Evolutionary conservation across 177 flowering plant genomes (phyloP), one percentile per base, ranked within the genome.

Genomic region (Telopea speciosissima): DNA sequence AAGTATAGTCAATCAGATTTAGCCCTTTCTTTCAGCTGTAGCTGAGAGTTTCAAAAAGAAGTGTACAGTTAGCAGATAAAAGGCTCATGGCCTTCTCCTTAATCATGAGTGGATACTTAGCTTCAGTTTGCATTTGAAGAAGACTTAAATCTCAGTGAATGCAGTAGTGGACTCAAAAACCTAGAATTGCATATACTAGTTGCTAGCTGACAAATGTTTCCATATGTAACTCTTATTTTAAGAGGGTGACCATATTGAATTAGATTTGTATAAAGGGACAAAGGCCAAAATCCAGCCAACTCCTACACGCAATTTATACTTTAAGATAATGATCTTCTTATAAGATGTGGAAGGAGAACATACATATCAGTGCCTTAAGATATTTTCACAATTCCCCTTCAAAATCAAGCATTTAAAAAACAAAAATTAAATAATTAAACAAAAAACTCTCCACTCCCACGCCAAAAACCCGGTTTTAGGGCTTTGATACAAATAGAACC

Each of bases 401-500:
- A 36, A 36, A 36, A 3, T 36, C 40, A 68, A 63, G 19, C 24
- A 68, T 16, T 33, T 26, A 49, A 44, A 12, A 71, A 36, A 24
- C 26, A 25, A 3, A 52, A 33, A 31, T 3, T 36, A 36, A 36
- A 36, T 36, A 36, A 36, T 0, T 36, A 36, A 36, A 36, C 9
- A 36, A 36, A 6, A 5, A 68, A 31, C 31, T 45, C 63, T 68
- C 70, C 31, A 56, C n/a, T 68, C 54, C 40, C 44, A 68, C 22
- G 12, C 11, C 42, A n/a, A 26, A 13, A 26, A 67, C 62, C 7
- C 3, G 10, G 40, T 26, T 36, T 23, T 6, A 40, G 31, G 4
- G n/a, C 66, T 54, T 68, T 63, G 40, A 33, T 33, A 61, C 31
- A 70, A 62, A 69, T 44, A n/a, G 24, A 75, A 66, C 13, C 36